Conservation (phyloP, 192 early-diverging fungal genomes). For the Coemansia sp. region DNA sequence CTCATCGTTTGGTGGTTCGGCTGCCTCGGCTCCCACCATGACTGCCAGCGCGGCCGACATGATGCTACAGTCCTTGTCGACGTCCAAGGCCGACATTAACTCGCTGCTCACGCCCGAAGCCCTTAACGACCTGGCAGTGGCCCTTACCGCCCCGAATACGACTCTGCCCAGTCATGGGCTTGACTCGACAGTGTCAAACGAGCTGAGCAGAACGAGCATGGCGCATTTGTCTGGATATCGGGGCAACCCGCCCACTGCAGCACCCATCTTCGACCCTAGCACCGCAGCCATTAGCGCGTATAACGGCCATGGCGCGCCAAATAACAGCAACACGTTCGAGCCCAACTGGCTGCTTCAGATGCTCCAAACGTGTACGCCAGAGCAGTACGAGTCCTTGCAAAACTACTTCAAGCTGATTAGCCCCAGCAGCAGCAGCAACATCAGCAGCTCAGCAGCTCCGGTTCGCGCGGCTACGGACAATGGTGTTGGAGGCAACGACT, state of each 20-base stretch:
- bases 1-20: neutral
- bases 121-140: conserved; percentile 6
- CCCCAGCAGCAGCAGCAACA: neutral
- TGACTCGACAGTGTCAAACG: neutral
- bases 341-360: conserved; percentile 6
- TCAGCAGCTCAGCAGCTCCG: neutral
- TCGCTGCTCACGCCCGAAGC: conserved; percentile 10
- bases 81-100: neutral
- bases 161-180: neutral
- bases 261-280: neutral
- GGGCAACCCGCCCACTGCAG: neutral
- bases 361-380: conserved; percentile 21
- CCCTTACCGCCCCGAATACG: neutral
- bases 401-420: conserved; percentile 16
- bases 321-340: neutral
- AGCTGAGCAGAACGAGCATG: neutral
- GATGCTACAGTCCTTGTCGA: neutral
- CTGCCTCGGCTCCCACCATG: neutral
- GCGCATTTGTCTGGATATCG: neutral
- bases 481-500: neutral
- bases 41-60: neutral
- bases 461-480: neutral
- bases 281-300: neutral
- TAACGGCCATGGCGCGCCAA: neutral
- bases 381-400: conserved; percentile 33